These are phyloP conservation scores for Omphalotus guepiniiformis DNA, from an alignment of 768 basidiomycete genomes.

Conservation along the genomic window DNA sequence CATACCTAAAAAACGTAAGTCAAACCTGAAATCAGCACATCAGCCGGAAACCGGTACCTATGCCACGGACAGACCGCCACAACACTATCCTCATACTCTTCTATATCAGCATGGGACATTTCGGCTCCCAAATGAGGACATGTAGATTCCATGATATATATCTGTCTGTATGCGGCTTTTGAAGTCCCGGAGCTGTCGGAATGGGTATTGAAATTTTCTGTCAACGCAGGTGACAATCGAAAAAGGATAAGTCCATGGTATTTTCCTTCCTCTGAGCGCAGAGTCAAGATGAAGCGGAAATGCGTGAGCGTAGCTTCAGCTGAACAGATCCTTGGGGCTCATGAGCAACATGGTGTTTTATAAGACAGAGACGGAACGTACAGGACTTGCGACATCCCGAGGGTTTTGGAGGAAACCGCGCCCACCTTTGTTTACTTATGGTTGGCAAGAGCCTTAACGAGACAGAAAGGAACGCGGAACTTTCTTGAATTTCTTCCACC, in stretches of 20 bases:
- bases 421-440: too few species aligned
- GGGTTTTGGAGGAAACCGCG: too few species aligned
- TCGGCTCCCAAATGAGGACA: constrained; percentile 83
- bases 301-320: constrained; percentile 44
- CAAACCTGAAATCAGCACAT: background rate
- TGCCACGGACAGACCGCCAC: constrained; percentile 79
- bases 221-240: constrained; percentile 40
- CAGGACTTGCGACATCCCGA: too few species aligned
- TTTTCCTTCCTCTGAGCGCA: constrained; percentile 52
- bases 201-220: constrained; percentile 7
- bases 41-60: constrained; percentile 32
- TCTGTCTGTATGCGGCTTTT: constrained; percentile 27
- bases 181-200: background rate
- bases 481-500: too few species aligned
- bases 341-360: too few species aligned
- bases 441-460: too few species aligned
- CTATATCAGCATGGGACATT: constrained; percentile 77
- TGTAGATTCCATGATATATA: constrained; percentile 77
- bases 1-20: constrained; percentile 42
- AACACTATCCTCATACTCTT: constrained; percentile 53
- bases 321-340: too few species aligned
- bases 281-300: constrained; percentile 54
- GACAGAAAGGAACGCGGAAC: too few species aligned
- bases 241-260: constrained; percentile 67
- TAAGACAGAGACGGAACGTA: too few species aligned